A percentile compares a stretch with the other conserved stretches of the same genome.
These are phyloP conservation scores for Myriosclerotinia scirpicola DNA, from an alignment of 2,329 filamentous ascomycete genomes.

Conservation along the genomic window DNA sequence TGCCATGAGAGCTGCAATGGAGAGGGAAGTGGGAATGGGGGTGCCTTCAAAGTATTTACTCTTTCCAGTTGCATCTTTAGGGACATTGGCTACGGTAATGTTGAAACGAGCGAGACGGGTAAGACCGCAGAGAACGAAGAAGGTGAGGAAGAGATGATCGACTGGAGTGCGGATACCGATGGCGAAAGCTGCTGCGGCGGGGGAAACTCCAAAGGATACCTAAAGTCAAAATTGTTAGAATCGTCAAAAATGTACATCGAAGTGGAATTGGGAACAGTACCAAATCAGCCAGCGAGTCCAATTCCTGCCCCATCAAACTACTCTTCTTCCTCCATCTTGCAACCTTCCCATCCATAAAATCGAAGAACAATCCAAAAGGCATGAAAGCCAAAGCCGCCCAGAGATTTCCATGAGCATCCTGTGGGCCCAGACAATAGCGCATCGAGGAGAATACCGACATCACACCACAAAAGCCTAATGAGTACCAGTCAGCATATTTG, in stretches of 20 bases:
- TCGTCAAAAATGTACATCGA: neutral
- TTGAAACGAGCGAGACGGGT: constrained; percentile 96
- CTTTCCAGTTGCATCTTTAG: constrained; percentile 90
- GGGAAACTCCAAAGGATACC: constrained; percentile 94
- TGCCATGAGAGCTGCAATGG: constrained; percentile 79
- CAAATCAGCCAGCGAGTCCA: constrained; percentile 93
- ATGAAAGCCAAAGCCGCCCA: constrained; percentile 85
- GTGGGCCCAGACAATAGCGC: constrained; percentile 81
- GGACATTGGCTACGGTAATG: constrained; percentile 84
- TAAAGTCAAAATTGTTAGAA: constrained; percentile 42
- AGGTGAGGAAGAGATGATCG: constrained; percentile 76
- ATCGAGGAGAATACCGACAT: constrained; percentile 96
- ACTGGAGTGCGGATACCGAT: constrained; percentile 81
- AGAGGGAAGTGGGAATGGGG: constrained; percentile 87
- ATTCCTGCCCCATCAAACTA: constrained; percentile 94
- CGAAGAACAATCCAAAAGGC: constrained; percentile 92
- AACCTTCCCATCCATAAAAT: constrained; percentile 96
- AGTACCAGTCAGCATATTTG: constrained; percentile 2
- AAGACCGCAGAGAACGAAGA: constrained; percentile 93
- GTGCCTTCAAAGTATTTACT: constrained; percentile 96
- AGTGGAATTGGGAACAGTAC: constrained; percentile 49
- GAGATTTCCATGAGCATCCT: constrained; percentile 64
- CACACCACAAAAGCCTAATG: constrained; percentile 75
- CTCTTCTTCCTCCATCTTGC: constrained; percentile 96
- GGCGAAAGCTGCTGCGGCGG: constrained; percentile 82